Base-by-base conservation (phyloP, 1,284 basidiomycete genomes). In the Cryptococcus deneoformans region DNA sequence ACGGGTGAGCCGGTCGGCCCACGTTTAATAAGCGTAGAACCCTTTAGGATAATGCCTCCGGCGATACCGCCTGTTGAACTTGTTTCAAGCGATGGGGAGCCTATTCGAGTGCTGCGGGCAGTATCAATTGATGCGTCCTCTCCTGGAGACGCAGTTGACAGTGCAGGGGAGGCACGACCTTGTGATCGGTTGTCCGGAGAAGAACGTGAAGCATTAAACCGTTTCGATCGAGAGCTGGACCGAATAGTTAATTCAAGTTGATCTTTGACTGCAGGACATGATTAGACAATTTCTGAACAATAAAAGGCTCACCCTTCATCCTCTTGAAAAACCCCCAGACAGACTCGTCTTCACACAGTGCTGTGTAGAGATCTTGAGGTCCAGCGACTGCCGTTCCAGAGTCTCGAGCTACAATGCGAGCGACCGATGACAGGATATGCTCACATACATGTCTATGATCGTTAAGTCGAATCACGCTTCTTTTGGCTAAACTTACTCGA, bases 271-370 rank as follows among this genome's bases (percentile, higher is more conserved):
- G 48, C 2, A 29, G 12, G n/a, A 24, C 5, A 42, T 51, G 16
- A 39, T 36, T 37, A 51, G 14, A 34, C 46, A 47, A 16, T 47
- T 24, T 39, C 14, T 29, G 12, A n/a, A 29, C 7, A 29, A 8
- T 10, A n/a, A 8, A 16, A 14, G 39, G 35, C 72, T 60, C 59
- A 90, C 92, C 87, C 79, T 88, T 84, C 88, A 92, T 89, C n/a
- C 82, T 81, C 78, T 86, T 90, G 79, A 93, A 92, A 63, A 89
- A n/a, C n/a, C 84, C 83, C 77, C 90, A 94, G 54, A 93, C 84
- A 51, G 86, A 81, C 67, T 88, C 86, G 74, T 94, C 92, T 76
- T 94, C 92, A 62, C 90, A 92, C 35, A 94, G 80, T 0, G 91
- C 90, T 29, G 86, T 82, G 73, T 90, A 92, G 39, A 95, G 79